phyloP scores from a whole-genome alignment of 345 rosid species.

The Iberis pinnata region DNA sequence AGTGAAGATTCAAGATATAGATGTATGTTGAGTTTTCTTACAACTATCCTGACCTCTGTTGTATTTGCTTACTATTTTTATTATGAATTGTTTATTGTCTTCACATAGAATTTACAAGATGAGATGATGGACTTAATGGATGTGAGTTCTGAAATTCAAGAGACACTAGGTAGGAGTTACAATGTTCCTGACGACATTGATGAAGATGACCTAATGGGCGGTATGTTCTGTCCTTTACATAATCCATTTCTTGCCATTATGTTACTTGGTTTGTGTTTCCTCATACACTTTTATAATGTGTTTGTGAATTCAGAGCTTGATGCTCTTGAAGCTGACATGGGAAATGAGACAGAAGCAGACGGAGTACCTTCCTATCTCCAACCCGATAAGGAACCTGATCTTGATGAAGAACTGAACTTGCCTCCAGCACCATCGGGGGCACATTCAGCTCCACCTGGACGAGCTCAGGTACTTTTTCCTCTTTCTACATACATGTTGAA shows the following conservation, averaged over 20 bases:
- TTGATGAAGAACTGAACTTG: constrained; percentile 63
- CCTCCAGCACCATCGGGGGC: constrained; percentile 78
- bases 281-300: not conserved
- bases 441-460: constrained; percentile 48
- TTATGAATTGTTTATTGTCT: not conserved
- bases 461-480: constrained; percentile 49
- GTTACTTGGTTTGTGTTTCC: not conserved
- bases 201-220: constrained; percentile 97
- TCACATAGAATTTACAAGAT: constrained; percentile 82
- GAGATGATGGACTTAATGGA: constrained; percentile 99
- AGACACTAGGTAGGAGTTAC: constrained; percentile 89
- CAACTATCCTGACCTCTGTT: constrained; percentile 1
- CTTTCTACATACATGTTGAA: not conserved
- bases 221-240: constrained; percentile 33
- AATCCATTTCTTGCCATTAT: not conserved
- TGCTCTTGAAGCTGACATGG: constrained; percentile 97
- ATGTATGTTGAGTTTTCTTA: constrained; percentile 40
- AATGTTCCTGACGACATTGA: constrained; percentile 95
- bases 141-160: constrained; percentile 91
- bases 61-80: constrained; percentile 7
- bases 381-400: constrained; percentile 75
- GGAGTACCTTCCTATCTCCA: constrained; percentile 95
- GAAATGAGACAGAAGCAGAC: constrained; percentile 70
- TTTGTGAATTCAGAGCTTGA: constrained; percentile 65
- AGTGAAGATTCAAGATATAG: constrained; percentile 90